These are phyloP conservation scores for Apiospora sp. DNA, from an alignment of 2,329 filamentous ascomycete species.

Conservation along the genomic window DNA sequence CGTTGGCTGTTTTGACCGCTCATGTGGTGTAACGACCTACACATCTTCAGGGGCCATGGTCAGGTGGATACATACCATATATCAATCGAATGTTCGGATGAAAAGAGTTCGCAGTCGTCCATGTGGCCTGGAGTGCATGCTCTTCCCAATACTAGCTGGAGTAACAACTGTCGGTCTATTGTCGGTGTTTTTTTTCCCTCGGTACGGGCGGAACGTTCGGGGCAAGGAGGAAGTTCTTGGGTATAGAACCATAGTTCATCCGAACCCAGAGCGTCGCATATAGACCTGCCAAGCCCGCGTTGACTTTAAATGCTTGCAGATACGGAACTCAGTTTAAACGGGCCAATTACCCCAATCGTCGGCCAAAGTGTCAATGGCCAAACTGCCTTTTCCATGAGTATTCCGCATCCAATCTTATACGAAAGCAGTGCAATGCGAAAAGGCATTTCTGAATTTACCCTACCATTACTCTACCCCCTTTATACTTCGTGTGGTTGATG, in stretches of 20 bases:
- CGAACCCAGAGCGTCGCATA: not conserved
- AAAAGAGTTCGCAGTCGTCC: not conserved
- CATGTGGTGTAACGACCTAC: not conserved
- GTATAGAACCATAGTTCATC: conserved; percentile 1
- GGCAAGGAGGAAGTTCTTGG: not conserved
- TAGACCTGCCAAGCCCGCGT: not conserved
- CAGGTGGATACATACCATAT: not conserved
- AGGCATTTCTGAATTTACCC: too few species aligned
- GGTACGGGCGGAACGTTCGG: not conserved
- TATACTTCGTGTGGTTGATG: not conserved
- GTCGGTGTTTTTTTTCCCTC: not conserved
- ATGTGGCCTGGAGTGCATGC: not conserved
- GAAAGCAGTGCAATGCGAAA: too few species aligned
- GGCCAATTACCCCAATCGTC: not conserved
- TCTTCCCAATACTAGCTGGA: not conserved
- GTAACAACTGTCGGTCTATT: too few species aligned
- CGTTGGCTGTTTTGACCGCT: not conserved
- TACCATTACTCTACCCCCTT: not conserved
- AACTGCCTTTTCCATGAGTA: too few species aligned
- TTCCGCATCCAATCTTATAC: too few species aligned
- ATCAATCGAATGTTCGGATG: not conserved
- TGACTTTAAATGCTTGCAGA: not conserved
- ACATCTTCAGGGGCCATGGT: not conserved
- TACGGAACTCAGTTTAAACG: not conserved
- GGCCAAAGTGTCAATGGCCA: too few species aligned